A percentile compares a stretch with the other conserved stretches of the same genome.
These are phyloP conservation scores for Trichoderma breve DNA, from an alignment of 2,329 filamentous ascomycete genomes.

Conservation along the genomic window DNA sequence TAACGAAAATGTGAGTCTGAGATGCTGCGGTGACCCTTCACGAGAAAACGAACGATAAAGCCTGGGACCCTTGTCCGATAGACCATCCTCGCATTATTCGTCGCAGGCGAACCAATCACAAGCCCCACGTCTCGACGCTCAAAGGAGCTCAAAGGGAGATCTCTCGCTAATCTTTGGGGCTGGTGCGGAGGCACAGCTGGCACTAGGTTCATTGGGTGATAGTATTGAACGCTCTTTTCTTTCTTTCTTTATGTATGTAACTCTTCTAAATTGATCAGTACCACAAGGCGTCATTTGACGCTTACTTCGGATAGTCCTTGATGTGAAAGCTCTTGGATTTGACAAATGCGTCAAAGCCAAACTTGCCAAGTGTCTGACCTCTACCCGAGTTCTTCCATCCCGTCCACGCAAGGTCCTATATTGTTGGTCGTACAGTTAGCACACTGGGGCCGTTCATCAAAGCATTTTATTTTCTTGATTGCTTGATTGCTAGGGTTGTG, in stretches of 20 bases:
- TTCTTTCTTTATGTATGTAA: neutral
- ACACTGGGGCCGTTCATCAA: neutral
- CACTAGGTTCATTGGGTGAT: slow-evolving; percentile 6
- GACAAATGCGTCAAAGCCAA: slow-evolving; percentile 93
- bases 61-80: slow-evolving; percentile 13
- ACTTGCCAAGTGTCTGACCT: slow-evolving; percentile 83
- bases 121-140: neutral
- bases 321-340: slow-evolving; percentile 95
- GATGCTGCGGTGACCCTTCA: slow-evolving; percentile 3
- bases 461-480: neutral
- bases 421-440: slow-evolving; percentile 21
- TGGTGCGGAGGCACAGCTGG: slow-evolving; percentile 8
- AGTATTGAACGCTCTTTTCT: neutral
- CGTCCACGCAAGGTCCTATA: slow-evolving; percentile 87
- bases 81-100: slow-evolving; percentile 1
- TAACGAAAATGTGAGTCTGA: slow-evolving; percentile 7
- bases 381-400: slow-evolving; percentile 97
- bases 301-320: slow-evolving; percentile 71
- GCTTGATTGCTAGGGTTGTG: neutral
- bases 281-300: neutral
- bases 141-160: slow-evolving; percentile 19
- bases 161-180: slow-evolving; percentile 25
- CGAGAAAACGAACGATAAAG: neutral
- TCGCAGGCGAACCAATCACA: slow-evolving; percentile 21
- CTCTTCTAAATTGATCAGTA: neutral